Conservation (phyloP, 2,329 filamentous ascomycete genomes). For the Xylaria sp. region DNA sequence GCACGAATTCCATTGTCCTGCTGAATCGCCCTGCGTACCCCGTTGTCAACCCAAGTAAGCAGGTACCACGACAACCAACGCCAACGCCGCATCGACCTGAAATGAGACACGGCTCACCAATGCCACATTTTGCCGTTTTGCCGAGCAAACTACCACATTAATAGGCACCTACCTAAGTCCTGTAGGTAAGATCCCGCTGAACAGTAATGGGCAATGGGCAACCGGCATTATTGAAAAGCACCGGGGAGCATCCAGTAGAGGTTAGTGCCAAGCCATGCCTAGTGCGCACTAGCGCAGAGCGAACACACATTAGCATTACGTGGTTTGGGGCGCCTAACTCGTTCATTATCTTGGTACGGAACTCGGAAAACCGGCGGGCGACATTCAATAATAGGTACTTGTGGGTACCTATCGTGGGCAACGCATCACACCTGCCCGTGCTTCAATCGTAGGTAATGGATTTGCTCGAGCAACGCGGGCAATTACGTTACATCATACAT, state of each 20-base stretch:
- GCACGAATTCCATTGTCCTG: no score
- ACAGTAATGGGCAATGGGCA: neutral
- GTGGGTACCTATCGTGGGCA: neutral
- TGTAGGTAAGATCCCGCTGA: neutral
- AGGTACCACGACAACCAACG: no score
- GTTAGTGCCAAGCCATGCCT: neutral
- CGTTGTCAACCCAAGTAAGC: no score
- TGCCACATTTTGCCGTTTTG: neutral
- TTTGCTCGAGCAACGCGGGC: no score
- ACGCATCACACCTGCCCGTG: neutral
- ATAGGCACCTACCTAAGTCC: neutral
- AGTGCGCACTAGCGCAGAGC: neutral
- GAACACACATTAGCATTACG: neutral
- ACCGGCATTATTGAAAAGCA: neutral
- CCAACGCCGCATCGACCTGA: neutral
- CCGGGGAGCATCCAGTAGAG: neutral
- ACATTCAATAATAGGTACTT: neutral
- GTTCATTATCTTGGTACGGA: neutral
- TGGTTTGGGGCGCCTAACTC: no score
- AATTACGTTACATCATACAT: no score
- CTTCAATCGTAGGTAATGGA: no score
- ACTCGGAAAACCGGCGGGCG: neutral
- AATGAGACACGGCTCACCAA: neutral
- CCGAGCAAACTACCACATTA: neutral
- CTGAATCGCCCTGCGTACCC: no score